Conservation (phyloP, 2,329 filamentous ascomycete genomes). For the Hypoxylon sp. region DNA sequence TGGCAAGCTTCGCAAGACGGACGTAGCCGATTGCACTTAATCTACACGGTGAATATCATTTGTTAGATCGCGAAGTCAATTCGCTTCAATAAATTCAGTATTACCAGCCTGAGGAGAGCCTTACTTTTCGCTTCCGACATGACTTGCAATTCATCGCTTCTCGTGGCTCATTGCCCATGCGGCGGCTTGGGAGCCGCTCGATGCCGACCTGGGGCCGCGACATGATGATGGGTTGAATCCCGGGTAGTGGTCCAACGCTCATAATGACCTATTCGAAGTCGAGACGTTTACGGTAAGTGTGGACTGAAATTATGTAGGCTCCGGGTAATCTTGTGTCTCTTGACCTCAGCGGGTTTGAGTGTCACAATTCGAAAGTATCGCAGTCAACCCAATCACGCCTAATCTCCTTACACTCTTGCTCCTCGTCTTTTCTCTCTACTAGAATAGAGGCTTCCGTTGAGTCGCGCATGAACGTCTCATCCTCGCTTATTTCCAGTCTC, state of each 20-base stretch:
- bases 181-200: conserved; percentile 80
- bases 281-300: conserved; percentile 58
- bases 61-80: conserved; percentile 44
- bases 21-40: conserved; percentile 90
- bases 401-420: conserved; percentile 19
- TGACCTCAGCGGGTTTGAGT: conserved; percentile 13
- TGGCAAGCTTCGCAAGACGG: conserved; percentile 91
- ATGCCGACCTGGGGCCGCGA: conserved; percentile 85
- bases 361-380: conserved; percentile 11
- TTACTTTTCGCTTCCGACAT: conserved; percentile 90
- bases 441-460: conserved; percentile 32
- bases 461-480: conserved; percentile 31
- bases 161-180: conserved; percentile 77
- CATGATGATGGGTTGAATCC: conserved; percentile 69
- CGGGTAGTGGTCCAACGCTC: conserved; percentile 60
- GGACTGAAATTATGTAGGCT: conserved; percentile 14
- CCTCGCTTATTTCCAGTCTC: conserved; percentile 22
- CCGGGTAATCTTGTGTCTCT: conserved; percentile 13
- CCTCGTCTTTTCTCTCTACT: conserved; percentile 32
- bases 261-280: conserved; percentile 60
- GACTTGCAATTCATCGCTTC: conserved; percentile 98
- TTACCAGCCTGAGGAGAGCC: conserved; percentile 45
- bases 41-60: conserved; percentile 65
- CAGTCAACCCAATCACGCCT: conserved; percentile 12
- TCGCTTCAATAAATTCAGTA: conserved; percentile 18